Base-by-base conservation (phyloP, 192 early-diverging fungal genomes). In the Ambispora gerdemannii region DNA sequence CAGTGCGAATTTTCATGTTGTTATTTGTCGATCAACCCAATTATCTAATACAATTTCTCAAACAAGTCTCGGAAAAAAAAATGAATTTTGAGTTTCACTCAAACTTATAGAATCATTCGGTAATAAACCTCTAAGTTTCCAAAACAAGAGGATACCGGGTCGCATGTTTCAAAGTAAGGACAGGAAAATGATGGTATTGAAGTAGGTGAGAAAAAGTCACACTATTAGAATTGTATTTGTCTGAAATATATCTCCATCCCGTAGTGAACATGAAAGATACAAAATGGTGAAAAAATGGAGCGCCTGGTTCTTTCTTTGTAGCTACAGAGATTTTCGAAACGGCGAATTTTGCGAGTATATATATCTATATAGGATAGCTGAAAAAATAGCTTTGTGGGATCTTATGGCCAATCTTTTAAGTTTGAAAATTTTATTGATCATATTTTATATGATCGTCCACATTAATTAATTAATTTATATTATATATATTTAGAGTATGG, bases 11-110 rank as follows among this genome's bases (percentile, higher is more conserved):
- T n/a, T 94, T 96, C 49, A 88, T 94, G 82, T 90, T 90, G 47
- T 77, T 96, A 28, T 98, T 93, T 84, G 94, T 95, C 1, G 89
- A 92, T 34, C 82, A 89, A 56, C 89, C 91, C 0, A 81, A 87
- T 3, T 92, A 89, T 83, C 82, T 95, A 7, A 87, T 91, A 0
- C 75, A 74, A 10, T 99, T 97, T 62, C 74, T 99, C 19, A 95
- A 99, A 76, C 77, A 84, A n/a, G 85, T 96, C 0, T 85, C 92
- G 47, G 86, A 89, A 32, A 83, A 78, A 36, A 89, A 92, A 56
- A 80, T 19, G 36, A 53, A 30, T 25, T 34, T 63, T 10, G 58
- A 53, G 58, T 20, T 11, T 2, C n/a, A n/a, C 53, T 43, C 19
- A 75, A 71, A 52, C 70, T 34, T 65, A n/a, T 30, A 24, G 33